Base-by-base conservation (phyloP, 305 asterid genomes). In the Rubia tinctorum region DNA sequence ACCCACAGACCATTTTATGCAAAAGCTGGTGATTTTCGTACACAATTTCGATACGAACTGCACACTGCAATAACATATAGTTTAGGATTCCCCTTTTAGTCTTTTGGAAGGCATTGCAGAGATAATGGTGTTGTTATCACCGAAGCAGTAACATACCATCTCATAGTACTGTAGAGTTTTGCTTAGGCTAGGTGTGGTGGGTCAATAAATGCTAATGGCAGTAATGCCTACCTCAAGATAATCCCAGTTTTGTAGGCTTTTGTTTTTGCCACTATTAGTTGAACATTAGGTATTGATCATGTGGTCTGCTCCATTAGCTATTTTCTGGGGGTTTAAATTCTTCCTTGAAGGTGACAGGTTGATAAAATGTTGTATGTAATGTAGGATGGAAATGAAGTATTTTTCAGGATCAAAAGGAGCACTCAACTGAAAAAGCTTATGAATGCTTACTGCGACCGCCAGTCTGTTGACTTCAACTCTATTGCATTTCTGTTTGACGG, bases 401-500 rank as follows among this genome's bases (percentile, higher is more conserved):
- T 82, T 59, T 82, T 82, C 74, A 80, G 82, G 84, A 82, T 82
- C 75, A 82, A 82, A 71, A 80, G 86, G 68, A 82, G 84, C 59
- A 82, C 84, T 42, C 84, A 82, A 37, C 70, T 80, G 58, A 77
- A 77, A 66, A 82, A 82, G 77, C 86, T 82, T 42, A 82, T 82
- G 84, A 74, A 75, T 74, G 86, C 82, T 1, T 80, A 82, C 58
- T 82, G 84, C 58, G 84, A 82, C 51, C 83, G 84, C 30, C 86
- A 82, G 43, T 82, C 86, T 0, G 86, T 80, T 62, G 86, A 80
- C 45, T 40, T 75, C 9, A 77, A 69, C 49, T 77, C 84, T n/a
- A 77, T 82, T 15, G 84, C 86, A 1, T 82, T 82, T 70, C 72
- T 82, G 74, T 82, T 82, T 80, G 86, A 82, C 73, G 86, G 86